A percentile compares a stretch with the other conserved stretches of the same genome.
Evolutionary conservation across 225 moss, liverwort and hornwort species (phyloP).

Genomic region (Climacium dendroides): DNA sequence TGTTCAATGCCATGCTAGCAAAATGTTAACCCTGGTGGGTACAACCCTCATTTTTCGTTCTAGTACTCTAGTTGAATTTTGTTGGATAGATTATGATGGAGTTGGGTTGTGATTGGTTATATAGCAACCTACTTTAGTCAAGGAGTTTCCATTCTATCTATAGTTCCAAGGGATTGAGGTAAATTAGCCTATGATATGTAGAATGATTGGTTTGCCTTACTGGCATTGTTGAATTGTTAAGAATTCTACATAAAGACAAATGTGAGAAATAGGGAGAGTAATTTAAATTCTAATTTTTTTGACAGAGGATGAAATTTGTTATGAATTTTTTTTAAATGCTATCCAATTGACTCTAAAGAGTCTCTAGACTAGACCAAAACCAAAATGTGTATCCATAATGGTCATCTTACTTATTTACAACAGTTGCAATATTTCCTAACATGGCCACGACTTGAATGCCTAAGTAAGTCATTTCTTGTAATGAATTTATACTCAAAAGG

Average conservation of each 20-base stretch:
- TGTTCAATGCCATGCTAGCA: no score
- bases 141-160: background rate
- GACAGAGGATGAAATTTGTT: background rate
- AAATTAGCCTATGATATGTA: rapidly evolving
- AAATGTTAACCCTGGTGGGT: rapidly evolving
- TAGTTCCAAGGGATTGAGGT: rapidly evolving
- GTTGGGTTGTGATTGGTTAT: rapidly evolving
- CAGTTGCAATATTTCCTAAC: rapidly evolving
- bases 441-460: background rate
- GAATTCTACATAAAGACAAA: background rate
- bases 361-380: rapidly evolving
- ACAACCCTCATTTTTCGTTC: background rate
- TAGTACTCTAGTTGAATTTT: background rate
- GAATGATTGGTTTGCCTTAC: background rate
- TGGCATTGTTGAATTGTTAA: background rate
- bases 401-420: background rate
- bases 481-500: background rate
- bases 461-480: background rate
- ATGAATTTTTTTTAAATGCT: background rate
- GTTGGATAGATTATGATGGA: background rate
- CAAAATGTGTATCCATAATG: background rate
- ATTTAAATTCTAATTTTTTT: background rate
- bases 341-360: rapidly evolving
- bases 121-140: background rate
- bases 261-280: background rate